Evolutionary conservation across 768 basidiomycete species (phyloP), one percentile per base, ranked within the genome.

Genomic region (Kwoniella pini): DNA sequence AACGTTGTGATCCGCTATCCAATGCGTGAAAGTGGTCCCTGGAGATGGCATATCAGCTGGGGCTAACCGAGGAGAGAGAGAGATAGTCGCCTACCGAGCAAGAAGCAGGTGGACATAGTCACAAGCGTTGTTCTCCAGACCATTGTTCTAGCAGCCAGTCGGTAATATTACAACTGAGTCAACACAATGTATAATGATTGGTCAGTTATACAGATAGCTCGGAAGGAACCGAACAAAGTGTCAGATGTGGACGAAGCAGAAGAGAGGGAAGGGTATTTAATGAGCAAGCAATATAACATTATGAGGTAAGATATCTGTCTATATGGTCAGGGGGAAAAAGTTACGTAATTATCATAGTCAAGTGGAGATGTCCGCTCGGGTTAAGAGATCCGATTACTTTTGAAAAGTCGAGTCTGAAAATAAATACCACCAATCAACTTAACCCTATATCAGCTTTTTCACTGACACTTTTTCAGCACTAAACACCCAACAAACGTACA

Each of bases 1-100:
- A 17, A 74, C 68, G 57, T 79, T 76, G 58, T 79, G 78, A 43
- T 79, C 78, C 9, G 73, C 77, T 50, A 76, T 75, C 76, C 76
- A 77, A 57, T 76, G 74, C 19, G 70, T 69, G 52, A 76, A 77
- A 13, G 76, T 77, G 2, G 76, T 73, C 2, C 76, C 76, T 77
- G 59, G 26, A 42, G 30, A 26, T 15, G 15, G 11, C 26, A 44
- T 36, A n/a, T 50, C 12, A 39, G 46, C 22, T 48, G 19, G 17
- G 12, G 15, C 19, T n/a, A n/a, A n/a, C n/a, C n/a, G n/a, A n/a
- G n/a, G n/a, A n/a, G n/a, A n/a, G n/a, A 27, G 31, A 13, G n/a
- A 2, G 7, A 11, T 24, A n/a, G 4, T 5, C 5, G 58, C 74
- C 54, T 28, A 72, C 76, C 76, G 17, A 75, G 62, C 36, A 77